phyloP scores from a whole-genome alignment of 805 yeast genomes.

The Yarrowia deformans region DNA sequence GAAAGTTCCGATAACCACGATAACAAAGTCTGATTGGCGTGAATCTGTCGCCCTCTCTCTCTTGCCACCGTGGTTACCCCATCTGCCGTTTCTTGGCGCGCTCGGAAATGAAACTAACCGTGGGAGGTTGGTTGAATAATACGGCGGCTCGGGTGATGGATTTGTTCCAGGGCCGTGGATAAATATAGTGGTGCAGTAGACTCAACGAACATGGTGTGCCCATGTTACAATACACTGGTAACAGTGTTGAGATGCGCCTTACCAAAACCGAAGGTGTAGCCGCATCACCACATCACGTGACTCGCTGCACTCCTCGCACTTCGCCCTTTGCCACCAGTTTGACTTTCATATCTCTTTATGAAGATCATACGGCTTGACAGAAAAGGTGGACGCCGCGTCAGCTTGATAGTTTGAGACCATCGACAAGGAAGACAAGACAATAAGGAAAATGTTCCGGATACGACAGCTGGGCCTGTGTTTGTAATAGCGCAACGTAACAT shows the following conservation, averaged over 20 bases:
- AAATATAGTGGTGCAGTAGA: too few relatives aligned
- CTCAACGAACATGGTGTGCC: too few relatives aligned
- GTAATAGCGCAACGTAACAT: neutral
- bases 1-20: slow-evolving; percentile 20
- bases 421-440: too few relatives aligned
- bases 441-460: too few relatives aligned
- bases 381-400: too few relatives aligned
- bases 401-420: too few relatives aligned
- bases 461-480: too few relatives aligned
- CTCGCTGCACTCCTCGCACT: neutral
- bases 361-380: slow-evolving; percentile 1
- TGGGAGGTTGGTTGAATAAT: neutral
- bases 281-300: neutral
- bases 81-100: slow-evolving; percentile 9
- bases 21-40: slow-evolving; percentile 9
- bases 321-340: slow-evolving; percentile 1
- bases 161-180: neutral
- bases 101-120: neutral
- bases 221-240: too few relatives aligned
- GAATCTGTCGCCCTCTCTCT: neutral
- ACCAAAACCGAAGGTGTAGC: too few relatives aligned
- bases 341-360: slow-evolving; percentile 16
- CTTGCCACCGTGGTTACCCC: slow-evolving; percentile 9
- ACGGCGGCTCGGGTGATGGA: neutral
- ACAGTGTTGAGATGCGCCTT: too few relatives aligned